Evolutionary conservation across 2,329 filamentous ascomycete species (phyloP), one percentile per base, ranked within the genome.

Genomic region (Colletotrichum sp.): DNA sequence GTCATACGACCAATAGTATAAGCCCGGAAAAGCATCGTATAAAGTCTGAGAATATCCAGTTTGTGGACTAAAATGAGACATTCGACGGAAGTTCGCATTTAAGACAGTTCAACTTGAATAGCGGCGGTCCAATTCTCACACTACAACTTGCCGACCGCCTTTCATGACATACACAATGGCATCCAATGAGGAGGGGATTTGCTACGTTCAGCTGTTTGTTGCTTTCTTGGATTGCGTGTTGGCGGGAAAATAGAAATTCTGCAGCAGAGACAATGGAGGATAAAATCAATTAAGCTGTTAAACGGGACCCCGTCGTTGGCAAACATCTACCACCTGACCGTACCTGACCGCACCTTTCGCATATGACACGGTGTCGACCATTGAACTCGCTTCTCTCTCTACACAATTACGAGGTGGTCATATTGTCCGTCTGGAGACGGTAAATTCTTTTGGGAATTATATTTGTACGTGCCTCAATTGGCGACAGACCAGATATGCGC

Each of bases 61-160:
- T 3, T 2, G 4, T 6, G 21, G n/a, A 24, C 10, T 52, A 1
- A 21, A 52, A 52, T 24, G 1, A 0, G 14, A 4, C 14, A 4
- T n/a, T n/a, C n/a, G n/a, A n/a, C n/a, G n/a, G 10, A 52, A 6
- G 5, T n/a, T 21, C n/a, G n/a, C 6, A 12, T 13, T 24, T 21
- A 13, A 21, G 13, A 52, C 10, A 21, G 0, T 24, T 52, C 43
- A 13, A 4, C 4, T 21, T 0, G 10, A 52, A 21, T 13, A 13
- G 43, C n/a, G 12, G 43, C 6, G 43, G n/a, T 10, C 43, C 1
- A 3, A 13, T 21, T 52, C 7, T 2, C n/a, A 52, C n/a, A 21
- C 4, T 6, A 52, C 6, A 52, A 52, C n/a, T 21, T 52, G n/a
- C n/a, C n/a, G n/a, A 13, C n/a, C n/a, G n/a, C n/a, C 10, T 52